Conservation (phyloP, 2,329 filamentous ascomycete species). For the Trichophaea hybrida region DNA sequence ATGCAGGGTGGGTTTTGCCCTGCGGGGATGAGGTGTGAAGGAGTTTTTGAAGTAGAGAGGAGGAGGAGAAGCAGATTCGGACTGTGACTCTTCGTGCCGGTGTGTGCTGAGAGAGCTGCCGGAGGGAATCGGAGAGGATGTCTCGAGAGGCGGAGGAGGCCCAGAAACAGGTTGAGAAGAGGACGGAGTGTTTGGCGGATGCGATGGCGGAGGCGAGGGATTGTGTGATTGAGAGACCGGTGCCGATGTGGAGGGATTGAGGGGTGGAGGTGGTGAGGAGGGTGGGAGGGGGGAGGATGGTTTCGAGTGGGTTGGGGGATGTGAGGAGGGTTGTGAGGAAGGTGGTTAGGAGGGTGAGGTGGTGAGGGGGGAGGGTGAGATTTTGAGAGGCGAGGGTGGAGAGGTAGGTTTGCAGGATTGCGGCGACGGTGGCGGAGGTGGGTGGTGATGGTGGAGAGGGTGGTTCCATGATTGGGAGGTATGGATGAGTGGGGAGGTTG, state of each 20-base stretch:
- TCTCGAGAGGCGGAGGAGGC: conserved; percentile 48
- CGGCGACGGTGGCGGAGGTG: background rate
- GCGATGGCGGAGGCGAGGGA: conserved; percentile 13
- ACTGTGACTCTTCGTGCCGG: conserved; percentile 38
- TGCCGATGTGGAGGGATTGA: conserved; percentile 41
- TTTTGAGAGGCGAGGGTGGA: background rate
- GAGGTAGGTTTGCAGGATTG: background rate
- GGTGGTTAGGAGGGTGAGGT: background rate
- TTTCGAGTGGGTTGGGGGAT: background rate
- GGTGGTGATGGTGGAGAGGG: background rate
- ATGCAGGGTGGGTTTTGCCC: conserved; percentile 47
- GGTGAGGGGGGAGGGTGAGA: background rate
- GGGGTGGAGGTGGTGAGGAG: conserved; percentile 39
- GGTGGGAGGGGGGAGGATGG: conserved; percentile 6
- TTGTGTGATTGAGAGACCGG: conserved; percentile 35
- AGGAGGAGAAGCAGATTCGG: conserved; percentile 62
- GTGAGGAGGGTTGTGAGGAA: background rate
- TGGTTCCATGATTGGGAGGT: background rate
- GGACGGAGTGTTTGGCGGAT: conserved; percentile 46
- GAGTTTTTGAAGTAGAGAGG: conserved; percentile 57
- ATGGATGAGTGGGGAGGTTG: background rate
- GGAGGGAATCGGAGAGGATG: conserved; percentile 44
- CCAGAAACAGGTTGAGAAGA: conserved; percentile 76
- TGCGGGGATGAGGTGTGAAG: conserved; percentile 50
- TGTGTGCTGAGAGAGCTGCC: conserved; percentile 36